Evolutionary conservation across 805 yeast genomes (phyloP), one percentile per base, ranked within the genome.

Genomic region (Spathaspora boniae): DNA sequence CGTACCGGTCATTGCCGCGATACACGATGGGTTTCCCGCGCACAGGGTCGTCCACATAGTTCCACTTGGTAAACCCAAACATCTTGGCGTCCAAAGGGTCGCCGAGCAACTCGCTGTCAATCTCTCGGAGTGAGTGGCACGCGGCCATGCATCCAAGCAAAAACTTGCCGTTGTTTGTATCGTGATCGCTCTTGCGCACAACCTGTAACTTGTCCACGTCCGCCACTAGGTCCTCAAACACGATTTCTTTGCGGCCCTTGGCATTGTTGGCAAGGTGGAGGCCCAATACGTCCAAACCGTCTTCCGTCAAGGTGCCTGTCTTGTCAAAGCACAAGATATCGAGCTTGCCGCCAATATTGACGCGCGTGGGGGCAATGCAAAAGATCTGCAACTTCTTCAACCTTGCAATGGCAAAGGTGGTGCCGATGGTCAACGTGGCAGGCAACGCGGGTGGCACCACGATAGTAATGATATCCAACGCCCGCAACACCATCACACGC

Each of bases 391-490:
- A 62, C 23, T 46, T 45, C 43, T 86, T 79, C 43, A 93, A 66
- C 42, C 98, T 70, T 20, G 78, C 69, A 17, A 93, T 61, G 0
- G 98, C 95, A 65, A 93, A 89, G 45, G 91, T 86, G 0, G 97
- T 89, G 14, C 98, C 99, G 41, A 93, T 91, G 0, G 98, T 88
- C 42, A 93, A 65, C 0, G 99, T 93, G 0, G 98, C 98, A 0
- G 99, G 99, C 29, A 93, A 70, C 0, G 98, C 98, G 1, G 99
- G 99, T 1, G 99, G 99, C 1, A 93, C 96, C 5, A 93, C 98
- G 55, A 93, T 88, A 0, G 99, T 93, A 36, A 93, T 82, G 34
- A 93, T 76, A 62, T 93, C 99, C 37, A 93, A 66, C 0, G 98
- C 98, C 47, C 99, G 74, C 37, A 93, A 65, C 5, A 89, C 70